phyloP scores from a whole-genome alignment of 1,284 basidiomycete genomes.

The Sanguinoderma infundibulare region DNA sequence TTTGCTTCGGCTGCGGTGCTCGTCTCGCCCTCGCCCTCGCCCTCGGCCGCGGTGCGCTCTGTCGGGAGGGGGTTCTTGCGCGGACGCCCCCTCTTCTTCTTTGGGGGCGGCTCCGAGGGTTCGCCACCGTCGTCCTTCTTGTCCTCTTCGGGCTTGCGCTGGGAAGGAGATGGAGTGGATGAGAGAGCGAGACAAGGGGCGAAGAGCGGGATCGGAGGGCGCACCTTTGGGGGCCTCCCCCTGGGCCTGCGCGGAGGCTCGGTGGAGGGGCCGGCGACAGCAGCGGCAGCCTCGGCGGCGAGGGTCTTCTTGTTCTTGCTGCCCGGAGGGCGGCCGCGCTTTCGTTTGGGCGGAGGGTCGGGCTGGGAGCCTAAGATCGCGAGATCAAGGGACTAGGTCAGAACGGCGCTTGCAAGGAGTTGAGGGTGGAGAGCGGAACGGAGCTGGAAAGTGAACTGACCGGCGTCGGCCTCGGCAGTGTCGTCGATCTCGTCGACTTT shows the following conservation, averaged over 20 bases:
- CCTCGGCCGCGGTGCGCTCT: constrained; percentile 39
- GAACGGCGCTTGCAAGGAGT: constrained; percentile 34
- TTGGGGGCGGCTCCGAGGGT: constrained; percentile 49
- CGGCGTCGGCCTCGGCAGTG: constrained; percentile 41
- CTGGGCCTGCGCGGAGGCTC: constrained; percentile 53
- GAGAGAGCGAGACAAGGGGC: constrained; percentile 1
- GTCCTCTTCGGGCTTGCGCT: constrained; percentile 55
- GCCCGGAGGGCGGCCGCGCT: constrained; percentile 79
- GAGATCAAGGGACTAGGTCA: constrained; percentile 25
- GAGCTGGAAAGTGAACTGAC: constrained; percentile 35
- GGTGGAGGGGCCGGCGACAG: constrained; percentile 35
- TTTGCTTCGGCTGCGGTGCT: constrained; percentile 31
- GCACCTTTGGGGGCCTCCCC: constrained; percentile 80
- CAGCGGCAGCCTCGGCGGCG: constrained; percentile 42
- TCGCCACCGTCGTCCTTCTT: constrained; percentile 38
- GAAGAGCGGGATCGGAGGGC: constrained; percentile 20
- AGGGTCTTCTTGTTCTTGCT: constrained; percentile 77
- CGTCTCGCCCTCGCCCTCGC: constrained; percentile 40
- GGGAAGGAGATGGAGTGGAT: constrained; percentile 34
- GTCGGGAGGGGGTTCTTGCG: constrained; percentile 63
- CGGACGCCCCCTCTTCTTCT: constrained; percentile 75
- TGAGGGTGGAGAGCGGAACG: constrained; percentile 26
- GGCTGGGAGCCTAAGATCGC: constrained; percentile 26
- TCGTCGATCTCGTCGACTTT: constrained; percentile 52
- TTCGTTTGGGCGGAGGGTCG: constrained; percentile 56